Base-by-base conservation (phyloP, 371 early-diverging fungal genomes). In the Nematocida ausubeli region DNA sequence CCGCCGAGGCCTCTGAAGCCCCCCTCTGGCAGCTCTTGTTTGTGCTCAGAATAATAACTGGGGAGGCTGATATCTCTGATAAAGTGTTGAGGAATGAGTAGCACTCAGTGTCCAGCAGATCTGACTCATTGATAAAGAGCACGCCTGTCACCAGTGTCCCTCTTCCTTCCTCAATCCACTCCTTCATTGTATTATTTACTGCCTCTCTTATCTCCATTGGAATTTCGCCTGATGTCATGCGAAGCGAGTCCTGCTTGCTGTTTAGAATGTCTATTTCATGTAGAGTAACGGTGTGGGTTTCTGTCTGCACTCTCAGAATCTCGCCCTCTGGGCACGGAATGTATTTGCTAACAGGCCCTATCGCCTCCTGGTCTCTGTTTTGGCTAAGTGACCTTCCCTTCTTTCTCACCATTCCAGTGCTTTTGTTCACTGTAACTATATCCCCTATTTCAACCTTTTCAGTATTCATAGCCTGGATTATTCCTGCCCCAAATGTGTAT, bases 311-410 rank as follows among this genome's bases (percentile, higher is more conserved):
- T 84, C 91, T 93, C 85, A 97, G 95, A 52, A 96, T 88, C 87
- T 99, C 99, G 30, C 98, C 99, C 80, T 97, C 97, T 9, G 98
- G 98, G 83, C 95, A 95, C 86, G 92, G 92, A 1, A 98, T 93
- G 87, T 94, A 95, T 80, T 92, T 91, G 83, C 94, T 72, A 1
- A 37, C 93, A 2, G 94, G 89, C 1, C 94, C 94, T 88, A 92
- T 92, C 2, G 93, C 94, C 85, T 94, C 95, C 84, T 92, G 95
- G 83, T 96, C 96, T 57, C 93, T 88, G 9, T 94, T 92, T 68
- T 94, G 89, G 6, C 92, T 88, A 82, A 92, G 92, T 35, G 95
- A 94, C 32, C 94, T 88, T 57, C 98, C 98, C 2, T 95, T 88
- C 81, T 92, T 92, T n/a, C 92, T 91, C 81, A 99, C 93, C 65